A percentile compares a stretch with the other conserved stretches of the same genome.
Evolutionary conservation across 345 rosid genomes (phyloP).

Genomic region (Gossypium raimondii): DNA sequence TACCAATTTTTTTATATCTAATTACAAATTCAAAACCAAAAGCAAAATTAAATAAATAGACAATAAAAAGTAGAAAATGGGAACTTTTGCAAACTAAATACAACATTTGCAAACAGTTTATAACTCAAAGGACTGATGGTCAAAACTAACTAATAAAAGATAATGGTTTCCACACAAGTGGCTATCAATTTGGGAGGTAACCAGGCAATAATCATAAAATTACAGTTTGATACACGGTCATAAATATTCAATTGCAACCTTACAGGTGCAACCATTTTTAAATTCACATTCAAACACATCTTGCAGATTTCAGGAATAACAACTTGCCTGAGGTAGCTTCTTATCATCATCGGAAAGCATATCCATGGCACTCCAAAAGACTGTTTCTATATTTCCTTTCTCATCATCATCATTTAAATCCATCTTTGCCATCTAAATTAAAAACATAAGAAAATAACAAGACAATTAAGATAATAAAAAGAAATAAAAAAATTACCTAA

Average conservation of each 20-base stretch:
- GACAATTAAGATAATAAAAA: neutral
- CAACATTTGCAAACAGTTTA: neutral
- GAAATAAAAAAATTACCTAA: neutral
- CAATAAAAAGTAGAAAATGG: neutral
- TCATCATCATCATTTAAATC: conserved; percentile 87
- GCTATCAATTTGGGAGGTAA: neutral
- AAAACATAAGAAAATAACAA: conserved; percentile 4
- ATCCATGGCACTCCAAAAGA: conserved; percentile 96
- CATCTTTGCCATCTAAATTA: conserved; percentile 84
- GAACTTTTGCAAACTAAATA: neutral
- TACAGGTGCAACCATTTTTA: neutral
- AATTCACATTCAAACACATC: neutral
- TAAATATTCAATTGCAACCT: neutral
- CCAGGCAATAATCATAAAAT: neutral
- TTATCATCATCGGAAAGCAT: conserved; percentile 97
- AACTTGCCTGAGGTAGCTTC: conserved; percentile 97
- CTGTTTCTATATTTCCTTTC: conserved; percentile 73
- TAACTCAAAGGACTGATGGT: neutral
- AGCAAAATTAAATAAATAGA: neutral
- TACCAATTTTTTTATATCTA: neutral
- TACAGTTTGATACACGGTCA: neutral
- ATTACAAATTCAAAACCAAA: neutral
- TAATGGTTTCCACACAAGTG: neutral
- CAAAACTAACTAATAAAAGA: neutral
- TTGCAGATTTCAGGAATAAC: neutral